Evolutionary conservation across 768 basidiomycete species (phyloP).

Genomic region (Rubroboletus pulcherrimus): DNA sequence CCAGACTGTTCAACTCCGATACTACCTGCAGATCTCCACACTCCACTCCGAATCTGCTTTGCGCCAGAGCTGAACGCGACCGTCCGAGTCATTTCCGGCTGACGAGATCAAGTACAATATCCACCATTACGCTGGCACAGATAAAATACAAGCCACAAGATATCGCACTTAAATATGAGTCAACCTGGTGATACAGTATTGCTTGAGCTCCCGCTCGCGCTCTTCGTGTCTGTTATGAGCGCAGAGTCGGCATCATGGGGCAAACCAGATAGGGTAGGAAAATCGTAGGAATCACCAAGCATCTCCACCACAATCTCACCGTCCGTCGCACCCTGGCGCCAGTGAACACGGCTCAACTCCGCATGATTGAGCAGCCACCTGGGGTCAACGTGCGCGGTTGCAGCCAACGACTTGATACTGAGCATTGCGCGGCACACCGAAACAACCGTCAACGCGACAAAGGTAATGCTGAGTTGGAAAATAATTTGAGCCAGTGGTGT

Average conservation of each 20-base stretch:
- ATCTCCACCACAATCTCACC: slow-evolving; percentile 34
- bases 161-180: background rate
- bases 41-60: slow-evolving; percentile 72
- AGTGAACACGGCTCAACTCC: slow-evolving; percentile 42
- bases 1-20: slow-evolving; percentile 75
- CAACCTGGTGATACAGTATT: background rate
- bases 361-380: slow-evolving; percentile 43
- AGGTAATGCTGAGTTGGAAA: background rate
- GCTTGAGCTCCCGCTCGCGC: background rate
- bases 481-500: background rate
- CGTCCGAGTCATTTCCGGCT: slow-evolving; percentile 32
- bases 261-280: background rate
- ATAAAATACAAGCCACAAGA: background rate
- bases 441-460: slow-evolving; percentile 15
- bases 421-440: slow-evolving; percentile 39
- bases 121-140: background rate
- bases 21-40: slow-evolving; percentile 81
- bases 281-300: background rate
- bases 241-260: background rate
- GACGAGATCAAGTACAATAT: background rate
- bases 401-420: slow-evolving; percentile 41
- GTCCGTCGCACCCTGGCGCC: slow-evolving; percentile 34
- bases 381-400: slow-evolving; percentile 37
- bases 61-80: slow-evolving; percentile 65
- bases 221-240: background rate